Evolutionary conservation across 2,329 filamentous ascomycete genomes (phyloP), one percentile per base, ranked within the genome.

Genomic region (Plenodomus tracheiphilus): DNA sequence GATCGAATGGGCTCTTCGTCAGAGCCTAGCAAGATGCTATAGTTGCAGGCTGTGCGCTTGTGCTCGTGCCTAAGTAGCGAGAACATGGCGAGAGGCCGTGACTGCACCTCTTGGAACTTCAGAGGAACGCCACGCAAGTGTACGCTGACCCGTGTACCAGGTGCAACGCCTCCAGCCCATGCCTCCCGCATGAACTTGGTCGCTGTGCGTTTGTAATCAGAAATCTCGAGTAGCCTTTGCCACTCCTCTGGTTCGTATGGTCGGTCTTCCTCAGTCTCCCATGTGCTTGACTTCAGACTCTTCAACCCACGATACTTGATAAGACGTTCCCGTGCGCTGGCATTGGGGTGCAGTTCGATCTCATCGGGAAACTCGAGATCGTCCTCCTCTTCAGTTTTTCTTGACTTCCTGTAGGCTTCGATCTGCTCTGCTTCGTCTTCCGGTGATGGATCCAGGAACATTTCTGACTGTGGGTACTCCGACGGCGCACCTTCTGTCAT

Each of bases 341-440:
- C 90, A 44, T 93, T 83, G 0, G 95, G 94, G 58, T 89, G 90
- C 44, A 99, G 79, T 72, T 99, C 95, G 49, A 99, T 94, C 73
- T 99, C 94, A 59, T 99, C 94, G 0, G 94, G 94, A 72, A 97
- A 99, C 71, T 97, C 93, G 46, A 89, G 83, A 71, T 99, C 94
- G 13, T 97, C 92, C 41, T 92, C 84, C 3, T 85, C 90, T 60
- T 97, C 93, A 19, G 85, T 85, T 43, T 85, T 85, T 65, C 91
- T 90, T 56, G 85, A 85, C 43, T 84, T 81, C 34, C 94, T 85
- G 74, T 91, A 99, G 38, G 87, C 87, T 46, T 85, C 89, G 35
- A 99, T 80, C 67, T 95, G 86, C 61, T 86, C 81, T 2, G 88
- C 88, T 65, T 95, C 91, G 54, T 97, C 91, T 62, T 96, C 87